Evolutionary conservation across 2,329 filamentous ascomycete species (phyloP), one percentile per base, ranked within the genome.

Genomic region (Aspergillus sp.): DNA sequence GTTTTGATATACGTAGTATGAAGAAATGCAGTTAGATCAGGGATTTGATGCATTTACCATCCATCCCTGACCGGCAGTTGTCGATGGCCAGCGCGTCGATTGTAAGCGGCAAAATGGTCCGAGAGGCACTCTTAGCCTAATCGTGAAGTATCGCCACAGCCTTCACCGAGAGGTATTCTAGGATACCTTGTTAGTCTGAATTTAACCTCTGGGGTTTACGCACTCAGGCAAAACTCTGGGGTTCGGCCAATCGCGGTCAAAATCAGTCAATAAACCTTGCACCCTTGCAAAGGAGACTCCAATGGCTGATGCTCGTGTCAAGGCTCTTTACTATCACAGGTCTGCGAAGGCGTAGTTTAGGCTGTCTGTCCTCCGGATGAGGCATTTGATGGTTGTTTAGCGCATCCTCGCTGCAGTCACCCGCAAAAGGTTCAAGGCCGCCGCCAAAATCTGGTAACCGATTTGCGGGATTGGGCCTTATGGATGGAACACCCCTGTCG

Each of bases 61-160:
- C 6, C 47, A 51, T 52, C 22, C 47, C 46, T 51, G 5, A 19
- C 49, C 47, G 57, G 54, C 25, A 58, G 48, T 56, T 49, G 51
- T 28, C 49, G 54, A 54, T 57, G 63, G 51, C 60, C 54, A 61
- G 58, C 38, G 55, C 47, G 54, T 58, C 50, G 54, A 41, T 48
- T 41, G 13, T 28, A 15, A 19, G 25, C 45, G 49, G 15, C 5
- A 15, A 34, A 41, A 25, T 34, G 54, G 13, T 17, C 22, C 11
- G 56, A 30, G 46, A 11, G 15, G 28, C 54, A 51, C 30, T 31
- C 34, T 58, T 46, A 52, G 23, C 25, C 45, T 34, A 51, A 41
- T 41, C 11, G 34, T 2, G 13, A 15, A 13, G 11, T 5, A 5
- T 15, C 34, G 5, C 8, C n/a, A 19, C n/a, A 45, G 22, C 38